Evolutionary conservation across 805 yeast species (phyloP).

Genomic region (Teunomyces kruisii): DNA sequence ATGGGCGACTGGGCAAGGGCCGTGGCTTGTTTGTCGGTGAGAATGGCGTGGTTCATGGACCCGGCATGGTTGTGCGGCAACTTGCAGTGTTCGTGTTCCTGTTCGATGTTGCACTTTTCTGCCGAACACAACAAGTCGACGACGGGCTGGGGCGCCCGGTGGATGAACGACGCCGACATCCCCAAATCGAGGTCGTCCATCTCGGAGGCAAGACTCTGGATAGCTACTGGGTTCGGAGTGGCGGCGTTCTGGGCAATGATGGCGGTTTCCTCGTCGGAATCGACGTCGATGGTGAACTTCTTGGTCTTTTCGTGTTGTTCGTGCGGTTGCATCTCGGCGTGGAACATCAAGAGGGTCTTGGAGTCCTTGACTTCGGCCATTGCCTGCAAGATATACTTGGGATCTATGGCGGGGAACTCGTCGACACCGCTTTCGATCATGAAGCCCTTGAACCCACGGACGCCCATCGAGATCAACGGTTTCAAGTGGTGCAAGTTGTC

Average conservation of each 20-base stretch:
- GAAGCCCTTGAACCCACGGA: conserved; percentile 91
- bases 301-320: background rate
- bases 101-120: conserved; percentile 11
- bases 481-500: conserved; percentile 64
- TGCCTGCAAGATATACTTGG: conserved; percentile 64
- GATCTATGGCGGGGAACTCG: conserved; percentile 82
- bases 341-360: conserved; percentile 81
- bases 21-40: conserved; percentile 51
- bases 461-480: conserved; percentile 82
- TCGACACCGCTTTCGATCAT: conserved; percentile 94
- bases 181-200: conserved; percentile 36
- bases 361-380: conserved; percentile 60
- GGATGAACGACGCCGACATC: conserved; percentile 40
- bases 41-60: conserved; percentile 24
- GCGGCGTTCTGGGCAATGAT: background rate
- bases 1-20: conserved; percentile 57
- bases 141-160: conserved; percentile 40
- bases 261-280: conserved; percentile 4
- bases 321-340: conserved; percentile 79
- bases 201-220: conserved; percentile 16
- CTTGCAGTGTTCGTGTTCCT: conserved; percentile 30
- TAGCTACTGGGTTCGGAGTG: background rate
- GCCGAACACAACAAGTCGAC: conserved; percentile 26
- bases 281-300: conserved; percentile 4
- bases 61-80: conserved; percentile 32